phyloP scores from a whole-genome alignment of 2,329 filamentous ascomycete genomes.

The Moelleriella libera region DNA sequence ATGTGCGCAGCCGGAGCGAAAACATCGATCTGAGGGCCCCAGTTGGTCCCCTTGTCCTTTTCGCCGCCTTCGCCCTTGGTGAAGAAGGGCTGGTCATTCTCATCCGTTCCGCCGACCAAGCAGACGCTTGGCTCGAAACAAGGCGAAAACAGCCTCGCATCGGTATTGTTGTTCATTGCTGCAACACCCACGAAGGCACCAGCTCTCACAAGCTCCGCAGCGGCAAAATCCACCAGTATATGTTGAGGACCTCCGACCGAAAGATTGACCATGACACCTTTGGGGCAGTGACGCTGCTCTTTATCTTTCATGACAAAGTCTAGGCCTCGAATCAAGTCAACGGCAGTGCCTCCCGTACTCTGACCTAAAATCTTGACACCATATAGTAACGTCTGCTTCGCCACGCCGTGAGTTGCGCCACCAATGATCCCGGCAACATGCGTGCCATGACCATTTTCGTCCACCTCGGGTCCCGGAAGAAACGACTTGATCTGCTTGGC shows the following conservation, averaged over 20 bases:
- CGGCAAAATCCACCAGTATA: slow-evolving; percentile 16
- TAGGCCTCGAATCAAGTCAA: slow-evolving; percentile 13
- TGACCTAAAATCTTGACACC: slow-evolving; percentile 21
- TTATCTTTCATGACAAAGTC: slow-evolving; percentile 17
- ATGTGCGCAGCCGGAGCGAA: neutral
- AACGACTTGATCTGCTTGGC: slow-evolving; percentile 6
- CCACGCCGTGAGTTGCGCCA: slow-evolving; percentile 11
- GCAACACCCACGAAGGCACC: slow-evolving; percentile 8
- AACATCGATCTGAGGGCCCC: neutral
- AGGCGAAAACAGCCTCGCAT: slow-evolving; percentile 6
- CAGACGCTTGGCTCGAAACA: slow-evolving; percentile 8
- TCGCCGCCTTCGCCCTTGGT: slow-evolving; percentile 9
- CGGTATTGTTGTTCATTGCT: slow-evolving; percentile 6
- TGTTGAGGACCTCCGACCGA: slow-evolving; percentile 16
- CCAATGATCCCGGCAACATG: slow-evolving; percentile 9
- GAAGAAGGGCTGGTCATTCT: slow-evolving; percentile 1
- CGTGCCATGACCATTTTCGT: slow-evolving; percentile 11
- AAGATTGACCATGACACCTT: slow-evolving; percentile 26
- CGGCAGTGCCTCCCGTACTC: neutral
- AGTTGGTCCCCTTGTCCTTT: slow-evolving; percentile 27
- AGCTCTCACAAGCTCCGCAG: slow-evolving; percentile 11
- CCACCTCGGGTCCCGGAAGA: slow-evolving; percentile 3
- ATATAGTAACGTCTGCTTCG: slow-evolving; percentile 22
- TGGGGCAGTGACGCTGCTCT: slow-evolving; percentile 7
- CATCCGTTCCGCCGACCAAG: slow-evolving; percentile 12